A percentile compares a stretch with the other conserved stretches of the same genome.
Conservation (phyloP, 2,329 filamentous ascomycete genomes). For the Fonsecaea erecta region DNA sequence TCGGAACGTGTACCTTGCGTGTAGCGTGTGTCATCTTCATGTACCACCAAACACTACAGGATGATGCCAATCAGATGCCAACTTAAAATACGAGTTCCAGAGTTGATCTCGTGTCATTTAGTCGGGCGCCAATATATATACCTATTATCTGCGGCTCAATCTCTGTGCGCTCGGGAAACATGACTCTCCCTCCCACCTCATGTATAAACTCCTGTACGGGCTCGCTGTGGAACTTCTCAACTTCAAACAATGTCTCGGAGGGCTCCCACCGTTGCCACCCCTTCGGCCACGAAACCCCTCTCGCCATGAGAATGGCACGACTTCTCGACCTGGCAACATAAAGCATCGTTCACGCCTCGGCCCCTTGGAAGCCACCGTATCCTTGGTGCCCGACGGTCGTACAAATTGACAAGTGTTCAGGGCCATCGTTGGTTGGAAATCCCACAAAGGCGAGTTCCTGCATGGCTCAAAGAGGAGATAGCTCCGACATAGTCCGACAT, state of each 20-base stretch:
- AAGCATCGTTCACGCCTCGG: neutral
- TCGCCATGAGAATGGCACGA: neutral
- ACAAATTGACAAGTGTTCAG: neutral
- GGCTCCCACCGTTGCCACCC: neutral
- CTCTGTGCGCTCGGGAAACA: constrained; percentile 14
- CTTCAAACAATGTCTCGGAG: neutral
- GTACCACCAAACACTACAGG: neutral
- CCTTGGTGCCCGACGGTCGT: neutral
- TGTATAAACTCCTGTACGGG: neutral
- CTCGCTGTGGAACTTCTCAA: constrained; percentile 2
- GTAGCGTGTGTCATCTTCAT: too few relatives aligned
- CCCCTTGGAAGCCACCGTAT: neutral
- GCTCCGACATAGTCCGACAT: neutral
- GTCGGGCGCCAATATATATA: constrained; percentile 28
- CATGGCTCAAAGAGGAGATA: neutral
- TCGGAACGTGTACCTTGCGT: too few relatives aligned
- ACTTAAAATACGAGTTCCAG: neutral
- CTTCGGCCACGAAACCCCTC: neutral
- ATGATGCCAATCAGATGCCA: neutral
- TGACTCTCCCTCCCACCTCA: neutral
- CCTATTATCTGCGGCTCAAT: constrained; percentile 13
- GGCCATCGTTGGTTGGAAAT: neutral
- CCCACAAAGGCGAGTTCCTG: neutral
- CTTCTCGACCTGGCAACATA: neutral
- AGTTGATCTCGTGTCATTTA: constrained; percentile 22